phyloP scores from a whole-genome alignment of 2,329 filamentous ascomycete genomes.

The Alternaria burnsii region DNA sequence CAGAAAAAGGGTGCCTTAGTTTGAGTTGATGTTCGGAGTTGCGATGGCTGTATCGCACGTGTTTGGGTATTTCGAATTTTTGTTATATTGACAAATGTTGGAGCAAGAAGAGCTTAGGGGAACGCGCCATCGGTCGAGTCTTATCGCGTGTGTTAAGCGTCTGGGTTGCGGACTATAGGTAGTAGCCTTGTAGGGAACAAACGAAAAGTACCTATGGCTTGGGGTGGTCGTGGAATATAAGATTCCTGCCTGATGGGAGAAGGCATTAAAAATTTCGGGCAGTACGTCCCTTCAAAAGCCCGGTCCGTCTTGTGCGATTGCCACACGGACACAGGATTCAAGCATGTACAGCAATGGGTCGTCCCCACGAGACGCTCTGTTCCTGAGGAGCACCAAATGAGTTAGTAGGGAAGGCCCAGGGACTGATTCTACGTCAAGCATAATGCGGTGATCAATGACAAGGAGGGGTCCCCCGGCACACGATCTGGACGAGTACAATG shows the following conservation, averaged over 20 bases:
- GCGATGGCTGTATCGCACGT: constrained; percentile 52
- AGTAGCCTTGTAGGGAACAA: constrained; percentile 43
- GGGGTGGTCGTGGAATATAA: constrained; percentile 53
- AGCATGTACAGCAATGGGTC: constrained; percentile 50
- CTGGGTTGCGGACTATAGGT: constrained; percentile 50
- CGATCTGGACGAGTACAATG: constrained; percentile 52
- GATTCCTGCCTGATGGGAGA: constrained; percentile 46
- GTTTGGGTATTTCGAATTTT: constrained; percentile 50
- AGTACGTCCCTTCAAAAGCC: constrained; percentile 48
- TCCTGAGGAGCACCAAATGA: constrained; percentile 53
- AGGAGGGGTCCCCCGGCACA: constrained; percentile 48
- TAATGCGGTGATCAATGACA: constrained; percentile 56
- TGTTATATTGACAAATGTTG: constrained; percentile 55
- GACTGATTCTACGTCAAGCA: constrained; percentile 55
- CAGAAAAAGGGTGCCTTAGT: constrained; percentile 51
- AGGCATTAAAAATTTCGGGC: constrained; percentile 52
- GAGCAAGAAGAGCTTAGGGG: constrained; percentile 46
- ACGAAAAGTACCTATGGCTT: constrained; percentile 40
- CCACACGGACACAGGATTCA: constrained; percentile 54
- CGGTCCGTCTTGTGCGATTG: constrained; percentile 52
- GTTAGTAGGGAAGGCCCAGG: constrained; percentile 54
- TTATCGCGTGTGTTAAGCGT: constrained; percentile 52
- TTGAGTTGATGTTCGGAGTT: constrained; percentile 45
- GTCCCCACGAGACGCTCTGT: constrained; percentile 54
- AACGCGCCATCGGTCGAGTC: constrained; percentile 49